Conservation (phyloP, 2,329 filamentous ascomycete species). For the Colletotrichum theobromicola region DNA sequence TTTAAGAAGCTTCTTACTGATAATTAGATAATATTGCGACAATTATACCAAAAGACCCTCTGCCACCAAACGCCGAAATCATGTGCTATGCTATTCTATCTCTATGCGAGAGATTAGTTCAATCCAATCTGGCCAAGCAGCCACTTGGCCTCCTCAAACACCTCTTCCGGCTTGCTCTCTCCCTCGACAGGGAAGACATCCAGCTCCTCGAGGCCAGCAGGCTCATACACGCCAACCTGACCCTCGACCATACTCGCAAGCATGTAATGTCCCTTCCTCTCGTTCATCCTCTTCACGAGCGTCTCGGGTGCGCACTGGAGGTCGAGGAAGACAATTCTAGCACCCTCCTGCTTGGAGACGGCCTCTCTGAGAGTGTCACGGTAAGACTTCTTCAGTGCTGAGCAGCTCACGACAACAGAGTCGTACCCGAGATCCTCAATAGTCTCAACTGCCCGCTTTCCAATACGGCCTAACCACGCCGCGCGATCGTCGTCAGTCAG, state of each 20-base stretch:
- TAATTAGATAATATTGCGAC: neutral
- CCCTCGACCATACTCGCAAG: constrained; percentile 36
- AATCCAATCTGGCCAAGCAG: constrained; percentile 15
- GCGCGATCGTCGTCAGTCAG: constrained; percentile 37
- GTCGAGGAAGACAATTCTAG: constrained; percentile 36
- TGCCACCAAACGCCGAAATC: neutral
- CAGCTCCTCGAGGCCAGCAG: constrained; percentile 29
- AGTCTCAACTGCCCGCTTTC: constrained; percentile 25
- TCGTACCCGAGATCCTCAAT: constrained; percentile 30
- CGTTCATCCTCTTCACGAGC: constrained; percentile 30
- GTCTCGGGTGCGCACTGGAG: constrained; percentile 35
- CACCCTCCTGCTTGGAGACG: constrained; percentile 15
- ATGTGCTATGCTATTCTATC: neutral
- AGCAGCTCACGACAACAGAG: constrained; percentile 41
- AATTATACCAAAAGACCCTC: neutral
- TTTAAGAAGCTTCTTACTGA: neutral
- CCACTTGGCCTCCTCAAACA: constrained; percentile 25
- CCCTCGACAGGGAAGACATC: constrained; percentile 38
- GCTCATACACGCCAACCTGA: constrained; percentile 36
- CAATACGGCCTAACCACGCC: constrained; percentile 34
- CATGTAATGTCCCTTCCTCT: constrained; percentile 40
- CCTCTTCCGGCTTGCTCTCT: constrained; percentile 10
- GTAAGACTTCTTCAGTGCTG: constrained; percentile 38
- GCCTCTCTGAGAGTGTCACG: constrained; percentile 33
- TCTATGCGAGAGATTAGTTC: neutral